phyloP scores from a whole-genome alignment of 2,329 filamentous ascomycete species.

The Coccinonectria pachysandricola region DNA sequence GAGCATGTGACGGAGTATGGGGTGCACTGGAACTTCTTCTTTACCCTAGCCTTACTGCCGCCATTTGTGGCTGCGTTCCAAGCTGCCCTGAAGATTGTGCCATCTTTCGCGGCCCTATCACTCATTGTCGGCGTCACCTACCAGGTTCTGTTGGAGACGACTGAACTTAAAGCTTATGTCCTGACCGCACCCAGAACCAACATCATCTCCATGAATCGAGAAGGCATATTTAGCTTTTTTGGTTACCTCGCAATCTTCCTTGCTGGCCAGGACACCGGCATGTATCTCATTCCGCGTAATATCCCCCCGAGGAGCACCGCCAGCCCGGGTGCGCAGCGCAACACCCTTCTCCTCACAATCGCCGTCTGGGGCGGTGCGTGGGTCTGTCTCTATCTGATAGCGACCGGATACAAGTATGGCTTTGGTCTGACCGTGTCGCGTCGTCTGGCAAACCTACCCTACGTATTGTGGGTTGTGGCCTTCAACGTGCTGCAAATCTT shows the following conservation, averaged over 20 bases:
- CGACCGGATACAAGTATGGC: slow-evolving; percentile 59
- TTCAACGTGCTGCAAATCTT: slow-evolving; percentile 82
- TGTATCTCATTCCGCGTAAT: slow-evolving; percentile 61
- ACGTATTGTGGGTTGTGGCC: slow-evolving; percentile 83
- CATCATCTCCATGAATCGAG: slow-evolving; percentile 79
- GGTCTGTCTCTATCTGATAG: slow-evolving; percentile 58
- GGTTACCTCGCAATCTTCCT: slow-evolving; percentile 95
- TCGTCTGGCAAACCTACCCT: slow-evolving; percentile 84
- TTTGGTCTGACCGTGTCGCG: slow-evolving; percentile 71
- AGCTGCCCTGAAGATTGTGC: slow-evolving; percentile 56
- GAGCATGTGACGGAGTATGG: slow-evolving; percentile 97
- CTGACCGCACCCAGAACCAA: slow-evolving; percentile 70
- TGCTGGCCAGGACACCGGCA: slow-evolving; percentile 73
- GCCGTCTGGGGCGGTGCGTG: slow-evolving; percentile 56
- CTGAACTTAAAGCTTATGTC: slow-evolving; percentile 70
- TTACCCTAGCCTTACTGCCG: slow-evolving; percentile 80
- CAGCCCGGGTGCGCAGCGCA: slow-evolving; percentile 37
- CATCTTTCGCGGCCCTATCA: slow-evolving; percentile 67
- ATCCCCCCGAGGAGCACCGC: slow-evolving; percentile 32
- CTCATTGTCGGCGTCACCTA: slow-evolving; percentile 60
- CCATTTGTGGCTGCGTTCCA: slow-evolving; percentile 83
- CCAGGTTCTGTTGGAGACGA: slow-evolving; percentile 65
- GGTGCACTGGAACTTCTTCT: slow-evolving; percentile 99
- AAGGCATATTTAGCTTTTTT: slow-evolving; percentile 89
- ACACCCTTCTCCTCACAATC: slow-evolving; percentile 52